Percentiles rank a stretch among this genome's conserved stretches.
Conservation (phyloP, 2,329 filamentous ascomycete species). For the Exophiala alcalophila region DNA sequence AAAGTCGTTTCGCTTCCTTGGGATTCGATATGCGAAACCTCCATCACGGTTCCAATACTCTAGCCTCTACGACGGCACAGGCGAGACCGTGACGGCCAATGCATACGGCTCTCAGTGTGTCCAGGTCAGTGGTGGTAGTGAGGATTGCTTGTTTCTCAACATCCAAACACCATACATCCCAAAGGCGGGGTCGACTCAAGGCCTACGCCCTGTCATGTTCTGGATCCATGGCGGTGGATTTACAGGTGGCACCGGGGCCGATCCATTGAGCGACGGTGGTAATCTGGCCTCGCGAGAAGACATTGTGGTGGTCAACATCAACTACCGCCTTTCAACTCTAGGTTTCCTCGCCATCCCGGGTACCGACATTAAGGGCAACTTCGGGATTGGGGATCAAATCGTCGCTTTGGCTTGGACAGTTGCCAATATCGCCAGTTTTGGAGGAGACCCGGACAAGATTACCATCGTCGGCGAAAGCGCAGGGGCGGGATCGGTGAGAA, state of each 20-base stretch:
- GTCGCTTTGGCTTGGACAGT: constrained; percentile 50
- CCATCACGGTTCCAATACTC: constrained; percentile 49
- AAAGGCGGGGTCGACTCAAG: constrained; percentile 38
- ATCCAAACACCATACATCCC: constrained; percentile 48
- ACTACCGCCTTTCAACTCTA: constrained; percentile 58
- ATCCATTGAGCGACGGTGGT: constrained; percentile 48
- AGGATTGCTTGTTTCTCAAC: constrained; percentile 51
- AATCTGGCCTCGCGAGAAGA: constrained; percentile 59
- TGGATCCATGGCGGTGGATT: constrained; percentile 59
- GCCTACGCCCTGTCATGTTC: constrained; percentile 49
- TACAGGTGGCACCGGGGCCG: constrained; percentile 45
- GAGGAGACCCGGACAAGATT: constrained; percentile 47
- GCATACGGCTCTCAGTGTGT: constrained; percentile 47
- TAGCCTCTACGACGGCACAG: constrained; percentile 44
- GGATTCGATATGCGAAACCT: constrained; percentile 45
- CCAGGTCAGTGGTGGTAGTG: constrained; percentile 39
- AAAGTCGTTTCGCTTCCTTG: constrained; percentile 51
- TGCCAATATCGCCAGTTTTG: constrained; percentile 47
- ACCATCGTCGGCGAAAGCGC: constrained; percentile 50
- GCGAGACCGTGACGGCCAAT: constrained; percentile 47
- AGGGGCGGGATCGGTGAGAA: constrained; percentile 56
- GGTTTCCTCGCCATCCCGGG: constrained; percentile 59
- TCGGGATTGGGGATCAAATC: constrained; percentile 52
- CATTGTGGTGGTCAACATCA: constrained; percentile 58
- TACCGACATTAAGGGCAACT: constrained; percentile 55